Evolutionary conservation across 2,329 filamentous ascomycete species (phyloP).

Genomic region (Fusarium haematococcum): DNA sequence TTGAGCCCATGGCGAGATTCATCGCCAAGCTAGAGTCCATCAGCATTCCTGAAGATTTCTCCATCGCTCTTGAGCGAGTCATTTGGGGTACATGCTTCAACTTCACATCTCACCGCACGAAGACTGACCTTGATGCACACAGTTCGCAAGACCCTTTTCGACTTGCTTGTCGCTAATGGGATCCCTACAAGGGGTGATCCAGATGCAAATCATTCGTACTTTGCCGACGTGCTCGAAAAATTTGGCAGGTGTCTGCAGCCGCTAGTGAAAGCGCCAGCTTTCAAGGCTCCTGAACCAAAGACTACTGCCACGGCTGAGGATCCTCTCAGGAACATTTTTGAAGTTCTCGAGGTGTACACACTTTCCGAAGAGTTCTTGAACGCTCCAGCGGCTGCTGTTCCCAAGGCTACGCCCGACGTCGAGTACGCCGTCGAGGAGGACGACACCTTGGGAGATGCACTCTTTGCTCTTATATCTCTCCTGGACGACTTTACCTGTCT

Average conservation of each 20-base stretch:
- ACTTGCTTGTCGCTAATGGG: constrained; percentile 4
- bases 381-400: constrained; percentile 7
- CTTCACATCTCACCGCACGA: background rate
- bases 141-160: constrained; percentile 28
- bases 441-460: constrained; percentile 8
- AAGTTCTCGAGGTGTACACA: constrained; percentile 24
- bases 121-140: background rate
- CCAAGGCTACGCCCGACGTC: background rate
- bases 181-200: background rate
- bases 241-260: constrained; percentile 30
- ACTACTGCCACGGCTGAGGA: background rate
- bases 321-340: constrained; percentile 21
- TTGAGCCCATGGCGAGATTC: constrained; percentile 31
- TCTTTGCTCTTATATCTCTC: constrained; percentile 25
- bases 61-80: constrained; percentile 26
- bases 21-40: constrained; percentile 20
- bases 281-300: background rate
- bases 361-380: constrained; percentile 33
- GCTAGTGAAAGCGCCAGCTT: constrained; percentile 2
- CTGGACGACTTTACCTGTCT: constrained; percentile 18
- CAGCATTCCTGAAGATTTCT: constrained; percentile 17
- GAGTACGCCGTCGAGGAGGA: constrained; percentile 27
- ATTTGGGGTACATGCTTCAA: constrained; percentile 18
- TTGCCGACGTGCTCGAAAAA: constrained; percentile 37
- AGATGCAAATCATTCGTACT: constrained; percentile 24